phyloP scores from a whole-genome alignment of 106 monocot species.

The Chionographis japonica region DNA sequence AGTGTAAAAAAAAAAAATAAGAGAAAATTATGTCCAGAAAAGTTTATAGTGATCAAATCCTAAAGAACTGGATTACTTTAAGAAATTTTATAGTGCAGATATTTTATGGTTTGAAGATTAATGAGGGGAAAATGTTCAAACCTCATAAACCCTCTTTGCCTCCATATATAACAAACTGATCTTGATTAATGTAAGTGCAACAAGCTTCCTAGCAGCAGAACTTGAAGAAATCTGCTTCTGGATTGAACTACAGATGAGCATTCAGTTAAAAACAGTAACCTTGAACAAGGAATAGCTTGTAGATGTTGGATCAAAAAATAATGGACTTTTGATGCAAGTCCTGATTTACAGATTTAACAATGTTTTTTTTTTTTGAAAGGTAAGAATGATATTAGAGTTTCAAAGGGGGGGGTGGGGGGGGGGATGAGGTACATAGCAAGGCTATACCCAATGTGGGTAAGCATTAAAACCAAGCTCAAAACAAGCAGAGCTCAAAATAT shows the following conservation, averaged over 20 bases:
- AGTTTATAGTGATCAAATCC: no score
- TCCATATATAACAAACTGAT: conserved; percentile 85
- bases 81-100: not conserved
- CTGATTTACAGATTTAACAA: no score
- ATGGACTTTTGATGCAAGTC: no score
- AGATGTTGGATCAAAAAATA: no score
- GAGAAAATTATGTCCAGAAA: not conserved
- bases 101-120: not conserved
- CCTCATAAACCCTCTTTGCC: conserved; percentile 78
- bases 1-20: not conserved
- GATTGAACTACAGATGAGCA: conserved; percentile 52
- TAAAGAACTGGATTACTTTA: not conserved
- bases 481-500: no score
- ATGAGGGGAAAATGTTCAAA: not conserved
- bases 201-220: conserved; percentile 54
- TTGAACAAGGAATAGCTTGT: no score
- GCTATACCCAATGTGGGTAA: no score
- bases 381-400: no score
- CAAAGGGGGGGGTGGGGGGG: no score
- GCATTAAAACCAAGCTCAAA: no score
- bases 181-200: conserved; percentile 61
- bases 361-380: no score
- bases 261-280: conserved; percentile 1
- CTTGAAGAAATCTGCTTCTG: conserved; percentile 71
- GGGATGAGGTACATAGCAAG: no score